phyloP scores from a whole-genome alignment of 257 asterid genomes.

The Leptodermis oblonga region DNA sequence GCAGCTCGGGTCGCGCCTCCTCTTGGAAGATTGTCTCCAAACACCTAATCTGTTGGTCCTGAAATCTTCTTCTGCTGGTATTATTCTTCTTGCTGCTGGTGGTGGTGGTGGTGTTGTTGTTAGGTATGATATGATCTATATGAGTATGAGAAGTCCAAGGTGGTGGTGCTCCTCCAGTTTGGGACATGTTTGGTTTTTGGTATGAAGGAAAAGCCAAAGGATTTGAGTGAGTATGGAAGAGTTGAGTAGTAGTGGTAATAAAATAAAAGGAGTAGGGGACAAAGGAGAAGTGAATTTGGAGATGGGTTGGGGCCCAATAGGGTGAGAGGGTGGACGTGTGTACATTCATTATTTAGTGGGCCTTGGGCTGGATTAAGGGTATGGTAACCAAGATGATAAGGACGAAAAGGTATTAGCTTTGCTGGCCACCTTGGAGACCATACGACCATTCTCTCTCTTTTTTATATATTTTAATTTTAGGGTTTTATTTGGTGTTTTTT shows the following conservation, averaged over 20 bases:
- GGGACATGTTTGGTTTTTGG: slow-evolving; percentile 9
- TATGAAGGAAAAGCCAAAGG: not conserved
- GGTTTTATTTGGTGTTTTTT: too few relatives aligned
- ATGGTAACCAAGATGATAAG: slow-evolving; percentile 1
- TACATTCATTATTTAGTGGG: slow-evolving; percentile 17
- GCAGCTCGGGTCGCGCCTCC: slow-evolving; percentile 65
- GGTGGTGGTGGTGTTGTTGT: not conserved
- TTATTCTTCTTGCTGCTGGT: not conserved
- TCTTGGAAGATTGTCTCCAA: slow-evolving; percentile 59
- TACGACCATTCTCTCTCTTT: not conserved
- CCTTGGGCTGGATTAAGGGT: slow-evolving; percentile 12
- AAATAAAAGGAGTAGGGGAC: not conserved
- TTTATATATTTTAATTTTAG: too few relatives aligned
- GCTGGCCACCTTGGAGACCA: slow-evolving; percentile 16
- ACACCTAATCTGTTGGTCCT: slow-evolving; percentile 60
- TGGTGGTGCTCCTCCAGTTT: slow-evolving; percentile 2
- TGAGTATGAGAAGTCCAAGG: slow-evolving; percentile 20
- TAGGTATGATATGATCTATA: not conserved
- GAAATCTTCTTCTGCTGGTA: slow-evolving; percentile 49
- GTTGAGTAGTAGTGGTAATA: not conserved
- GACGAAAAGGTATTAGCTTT: slow-evolving; percentile 3
- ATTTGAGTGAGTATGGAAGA: not conserved
- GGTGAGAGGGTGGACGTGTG: slow-evolving; percentile 10
- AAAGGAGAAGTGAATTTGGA: not conserved
- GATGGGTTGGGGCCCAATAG: not conserved